A percentile compares a stretch with the other conserved stretches of the same genome.
phyloP scores from a whole-genome alignment of 164 flowering plant genomes.

The Macadamia integrifolia region DNA sequence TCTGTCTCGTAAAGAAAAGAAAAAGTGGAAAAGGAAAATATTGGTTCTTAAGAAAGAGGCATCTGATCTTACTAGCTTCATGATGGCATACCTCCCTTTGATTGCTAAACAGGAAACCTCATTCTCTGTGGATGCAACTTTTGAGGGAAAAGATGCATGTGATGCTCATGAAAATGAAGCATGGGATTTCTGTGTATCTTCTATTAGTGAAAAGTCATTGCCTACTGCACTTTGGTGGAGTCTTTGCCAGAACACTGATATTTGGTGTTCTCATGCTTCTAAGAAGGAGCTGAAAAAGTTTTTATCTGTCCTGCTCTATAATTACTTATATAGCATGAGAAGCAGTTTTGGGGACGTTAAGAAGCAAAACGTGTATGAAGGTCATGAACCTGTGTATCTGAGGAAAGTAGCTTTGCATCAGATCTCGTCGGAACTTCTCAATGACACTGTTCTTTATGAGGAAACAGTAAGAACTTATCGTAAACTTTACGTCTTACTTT shows the following conservation, averaged over 20 bases:
- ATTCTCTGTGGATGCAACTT: conserved; percentile 12
- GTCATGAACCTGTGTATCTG: conserved; percentile 11
- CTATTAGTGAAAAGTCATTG: conserved; percentile 39
- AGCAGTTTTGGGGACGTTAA: conserved; percentile 9
- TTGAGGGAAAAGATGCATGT: conserved; percentile 8
- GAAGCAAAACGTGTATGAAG: conserved; percentile 2
- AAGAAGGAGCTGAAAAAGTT: conserved; percentile 62
- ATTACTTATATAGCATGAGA: conserved; percentile 24
- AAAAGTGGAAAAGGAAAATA: conserved; percentile 30
- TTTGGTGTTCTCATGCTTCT: conserved; percentile 72
- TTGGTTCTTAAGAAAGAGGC: conserved; percentile 55
- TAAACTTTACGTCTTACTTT: neutral
- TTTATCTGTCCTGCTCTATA: conserved; percentile 38
- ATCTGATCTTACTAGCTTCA: conserved; percentile 41
- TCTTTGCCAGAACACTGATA: conserved; percentile 67
- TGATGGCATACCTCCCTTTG: conserved; percentile 31
- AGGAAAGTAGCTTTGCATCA: conserved; percentile 32
- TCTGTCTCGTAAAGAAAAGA: conserved; percentile 23
- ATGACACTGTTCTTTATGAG: conserved; percentile 56
- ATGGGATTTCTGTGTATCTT: conserved; percentile 50
- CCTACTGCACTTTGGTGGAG: conserved; percentile 71
- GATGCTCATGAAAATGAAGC: conserved; percentile 15
- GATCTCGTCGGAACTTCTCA: conserved; percentile 53
- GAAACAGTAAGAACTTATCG: conserved; percentile 52
- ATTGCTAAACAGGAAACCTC: conserved; percentile 19